Conservation (phyloP, 805 yeast species). For the Yarrowia sp. region DNA sequence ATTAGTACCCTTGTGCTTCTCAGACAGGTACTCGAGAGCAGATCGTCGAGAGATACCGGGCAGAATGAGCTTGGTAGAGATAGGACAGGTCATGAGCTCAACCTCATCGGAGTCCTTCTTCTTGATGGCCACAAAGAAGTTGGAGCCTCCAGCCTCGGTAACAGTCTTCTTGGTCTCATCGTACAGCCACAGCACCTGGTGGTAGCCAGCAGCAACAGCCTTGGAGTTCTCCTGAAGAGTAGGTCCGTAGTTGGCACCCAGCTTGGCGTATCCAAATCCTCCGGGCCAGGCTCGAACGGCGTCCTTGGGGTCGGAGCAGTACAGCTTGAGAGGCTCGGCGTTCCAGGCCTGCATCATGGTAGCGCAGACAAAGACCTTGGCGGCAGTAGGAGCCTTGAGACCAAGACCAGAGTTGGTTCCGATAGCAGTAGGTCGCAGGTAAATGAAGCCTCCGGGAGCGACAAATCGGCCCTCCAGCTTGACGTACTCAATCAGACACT, state of each 20-base stretch:
- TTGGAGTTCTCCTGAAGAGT: conserved; percentile 85
- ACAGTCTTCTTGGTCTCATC: conserved; percentile 75
- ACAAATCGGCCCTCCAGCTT: conserved; percentile 72
- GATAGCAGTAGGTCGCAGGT: conserved; percentile 91
- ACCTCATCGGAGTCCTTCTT: conserved; percentile 64
- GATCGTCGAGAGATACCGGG: conserved; percentile 97
- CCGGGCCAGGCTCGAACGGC: conserved; percentile 99
- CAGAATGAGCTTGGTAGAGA: conserved; percentile 86
- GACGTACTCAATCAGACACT: conserved; percentile 73
- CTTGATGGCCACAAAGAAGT: conserved; percentile 82
- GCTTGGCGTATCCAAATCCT: conserved; percentile 93
- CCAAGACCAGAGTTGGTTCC: conserved; percentile 91
- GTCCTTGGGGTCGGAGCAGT: conserved; percentile 94
- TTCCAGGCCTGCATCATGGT: conserved; percentile 25
- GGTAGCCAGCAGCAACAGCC: conserved; percentile 89
- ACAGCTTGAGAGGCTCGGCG: conserved; percentile 97
- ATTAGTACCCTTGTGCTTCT: conserved; percentile 66
- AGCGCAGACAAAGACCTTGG: conserved; percentile 82
- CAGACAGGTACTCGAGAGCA: conserved; percentile 70
- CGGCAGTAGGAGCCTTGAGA: conserved; percentile 76
- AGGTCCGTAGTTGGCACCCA: conserved; percentile 98
- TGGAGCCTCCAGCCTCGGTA: conserved; percentile 98
- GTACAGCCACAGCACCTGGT: conserved; percentile 94
- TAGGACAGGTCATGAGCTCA: conserved; percentile 92
- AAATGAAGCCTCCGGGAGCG: conserved; percentile 88